Evolutionary conservation across 805 yeast species (phyloP).

Genomic region (Nakazawaea wyomingensis): DNA sequence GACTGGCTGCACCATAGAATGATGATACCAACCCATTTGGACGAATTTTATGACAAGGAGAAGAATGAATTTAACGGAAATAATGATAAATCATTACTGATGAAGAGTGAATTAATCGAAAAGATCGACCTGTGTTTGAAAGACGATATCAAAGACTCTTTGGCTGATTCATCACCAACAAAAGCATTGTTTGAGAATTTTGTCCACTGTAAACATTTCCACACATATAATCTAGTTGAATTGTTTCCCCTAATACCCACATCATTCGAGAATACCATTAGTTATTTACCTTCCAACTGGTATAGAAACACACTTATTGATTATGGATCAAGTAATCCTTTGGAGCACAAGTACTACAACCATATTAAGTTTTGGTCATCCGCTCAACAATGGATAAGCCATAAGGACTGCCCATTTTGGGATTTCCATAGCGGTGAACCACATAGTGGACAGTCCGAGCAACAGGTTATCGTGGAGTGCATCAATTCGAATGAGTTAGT

Average conservation of each 20-base stretch:
- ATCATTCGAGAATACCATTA: slow-evolving; percentile 30
- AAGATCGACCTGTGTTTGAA: background rate
- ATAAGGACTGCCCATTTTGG: slow-evolving; percentile 8
- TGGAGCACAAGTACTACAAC: background rate
- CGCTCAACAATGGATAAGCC: slow-evolving; percentile 1
- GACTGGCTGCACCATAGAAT: slow-evolving; percentile 8
- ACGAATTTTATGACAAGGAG: slow-evolving; percentile 2
- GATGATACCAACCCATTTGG: slow-evolving; percentile 7
- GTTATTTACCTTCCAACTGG: slow-evolving; percentile 12
- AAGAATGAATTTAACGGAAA: background rate
- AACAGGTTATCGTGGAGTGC: slow-evolving; percentile 7
- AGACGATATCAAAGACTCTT: background rate
- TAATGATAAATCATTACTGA: background rate
- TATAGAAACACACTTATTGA: slow-evolving; percentile 5
- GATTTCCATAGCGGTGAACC: slow-evolving; percentile 4
- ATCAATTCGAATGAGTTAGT: background rate
- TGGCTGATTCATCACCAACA: slow-evolving; percentile 5
- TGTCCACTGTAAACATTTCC: slow-evolving; percentile 13
- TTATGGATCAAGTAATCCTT: slow-evolving; percentile 6
- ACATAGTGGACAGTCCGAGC: background rate
- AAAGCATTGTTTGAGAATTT: background rate
- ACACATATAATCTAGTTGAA: slow-evolving; percentile 25
- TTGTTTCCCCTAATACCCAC: slow-evolving; percentile 40
- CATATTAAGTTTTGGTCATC: slow-evolving; percentile 6
- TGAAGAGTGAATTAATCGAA: background rate